phyloP scores from a whole-genome alignment of 129 eudicot genomes.

The Saussurea involucrata region DNA sequence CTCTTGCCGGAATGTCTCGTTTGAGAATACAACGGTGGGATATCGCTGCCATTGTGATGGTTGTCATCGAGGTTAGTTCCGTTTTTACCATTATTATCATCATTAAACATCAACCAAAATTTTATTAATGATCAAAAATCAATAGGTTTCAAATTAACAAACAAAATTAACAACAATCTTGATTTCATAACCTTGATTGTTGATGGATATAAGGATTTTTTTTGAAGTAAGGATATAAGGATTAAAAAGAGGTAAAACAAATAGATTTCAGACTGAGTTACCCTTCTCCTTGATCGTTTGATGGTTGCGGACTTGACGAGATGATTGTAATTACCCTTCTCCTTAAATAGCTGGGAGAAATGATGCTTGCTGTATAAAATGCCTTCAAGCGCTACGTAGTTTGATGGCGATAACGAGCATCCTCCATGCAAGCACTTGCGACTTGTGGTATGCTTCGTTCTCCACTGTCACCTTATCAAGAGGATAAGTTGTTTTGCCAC shows the following conservation, averaged over 20 bases:
- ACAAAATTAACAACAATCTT: neutral
- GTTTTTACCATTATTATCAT: neutral
- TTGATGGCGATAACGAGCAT: conserved; percentile 81
- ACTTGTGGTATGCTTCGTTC: conserved; percentile 74
- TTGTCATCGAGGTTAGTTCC: conserved; percentile 58
- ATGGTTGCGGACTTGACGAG: conserved; percentile 79
- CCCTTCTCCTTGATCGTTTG: too few species aligned
- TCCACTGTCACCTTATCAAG: conserved; percentile 98
- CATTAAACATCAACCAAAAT: neutral
- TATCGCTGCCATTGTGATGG: conserved; percentile 64
- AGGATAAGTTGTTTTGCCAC: conserved; percentile 96
- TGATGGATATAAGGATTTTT: too few species aligned
- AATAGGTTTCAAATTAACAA: neutral
- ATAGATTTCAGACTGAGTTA: neutral
- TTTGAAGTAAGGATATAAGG: too few species aligned
- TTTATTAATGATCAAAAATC: neutral
- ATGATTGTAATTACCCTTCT: conserved; percentile 96
- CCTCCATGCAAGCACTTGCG: conserved; percentile 96
- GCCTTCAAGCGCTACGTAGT: conserved; percentile 90
- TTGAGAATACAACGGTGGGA: conserved; percentile 7
- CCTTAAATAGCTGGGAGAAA: conserved; percentile 95
- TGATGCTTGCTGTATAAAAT: conserved; percentile 89
- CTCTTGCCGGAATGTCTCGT: conserved; percentile 18
- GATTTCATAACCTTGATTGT: conserved; percentile 5
- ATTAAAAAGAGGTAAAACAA: conserved; percentile 9